Conservation (phyloP, 371 early-diverging fungal genomes). For the Mortierella sp. region DNA sequence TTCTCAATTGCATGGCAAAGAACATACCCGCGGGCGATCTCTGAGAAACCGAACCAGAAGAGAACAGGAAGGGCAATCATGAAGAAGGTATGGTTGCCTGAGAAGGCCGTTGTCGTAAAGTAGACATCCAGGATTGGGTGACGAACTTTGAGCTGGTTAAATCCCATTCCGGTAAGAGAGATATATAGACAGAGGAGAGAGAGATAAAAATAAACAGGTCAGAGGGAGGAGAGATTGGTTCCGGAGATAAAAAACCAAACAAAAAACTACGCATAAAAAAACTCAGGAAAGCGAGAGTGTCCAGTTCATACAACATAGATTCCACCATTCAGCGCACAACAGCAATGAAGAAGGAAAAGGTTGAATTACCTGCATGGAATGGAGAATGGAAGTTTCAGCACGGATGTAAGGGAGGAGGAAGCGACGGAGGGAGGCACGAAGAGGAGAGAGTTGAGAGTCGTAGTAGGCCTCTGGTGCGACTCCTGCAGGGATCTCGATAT, state of each 20-base stretch:
- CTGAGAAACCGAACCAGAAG: conserved; percentile 78
- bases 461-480: conserved; percentile 56
- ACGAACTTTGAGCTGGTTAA: conserved; percentile 45
- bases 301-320: background rate
- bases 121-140: conserved; percentile 68
- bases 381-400: conserved; percentile 68
- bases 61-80: conserved; percentile 77
- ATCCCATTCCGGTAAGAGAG: background rate
- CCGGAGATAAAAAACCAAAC: background rate
- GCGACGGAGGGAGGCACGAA: conserved; percentile 66
- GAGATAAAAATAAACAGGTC: background rate
- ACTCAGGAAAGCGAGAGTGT: too few species aligned
- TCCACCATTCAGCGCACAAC: background rate
- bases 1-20: background rate
- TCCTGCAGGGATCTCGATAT: conserved; percentile 57
- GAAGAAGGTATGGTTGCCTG: conserved; percentile 84
- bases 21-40: conserved; percentile 68
- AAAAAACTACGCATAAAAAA: background rate
- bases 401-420: conserved; percentile 66
- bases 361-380: conserved; percentile 67
- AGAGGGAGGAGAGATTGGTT: background rate
- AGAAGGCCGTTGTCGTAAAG: conserved; percentile 74
- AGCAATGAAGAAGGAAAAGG: background rate
- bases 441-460: conserved; percentile 49
- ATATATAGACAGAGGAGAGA: background rate